A percentile compares a stretch with the other conserved stretches of the same genome.
phyloP scores from a whole-genome alignment of 108 stramenopile genomes.

The Pseudonitzschia multistriata region DNA sequence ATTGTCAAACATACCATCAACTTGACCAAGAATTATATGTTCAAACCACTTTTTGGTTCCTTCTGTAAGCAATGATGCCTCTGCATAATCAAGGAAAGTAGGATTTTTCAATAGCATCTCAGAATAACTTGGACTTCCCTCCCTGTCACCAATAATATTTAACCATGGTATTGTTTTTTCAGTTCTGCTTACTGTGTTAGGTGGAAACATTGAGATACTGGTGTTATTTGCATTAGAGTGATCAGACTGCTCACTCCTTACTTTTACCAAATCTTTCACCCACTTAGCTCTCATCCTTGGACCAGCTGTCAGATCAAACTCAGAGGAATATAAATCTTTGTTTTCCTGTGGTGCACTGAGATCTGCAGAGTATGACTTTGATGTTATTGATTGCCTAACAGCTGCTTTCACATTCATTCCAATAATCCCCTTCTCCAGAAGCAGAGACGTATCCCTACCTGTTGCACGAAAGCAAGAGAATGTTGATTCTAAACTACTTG shows the following conservation, averaged over 20 bases:
- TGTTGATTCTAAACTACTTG: not conserved
- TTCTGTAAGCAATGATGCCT: not conserved
- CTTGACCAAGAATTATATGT: not conserved
- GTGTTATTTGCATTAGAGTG: not conserved
- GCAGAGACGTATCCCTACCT: not conserved
- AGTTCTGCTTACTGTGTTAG: not conserved
- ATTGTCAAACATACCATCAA: not conserved
- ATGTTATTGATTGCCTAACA: not conserved
- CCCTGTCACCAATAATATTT: not conserved
- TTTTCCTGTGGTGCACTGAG: not conserved
- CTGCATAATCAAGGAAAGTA: not conserved
- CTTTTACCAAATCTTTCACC: not conserved
- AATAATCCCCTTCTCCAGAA: not conserved
- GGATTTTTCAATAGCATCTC: not conserved
- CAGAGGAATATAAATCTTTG: not conserved
- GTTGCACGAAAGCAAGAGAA: not conserved
- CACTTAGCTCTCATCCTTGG: not conserved
- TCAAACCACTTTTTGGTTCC: not conserved
- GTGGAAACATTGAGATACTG: not conserved
- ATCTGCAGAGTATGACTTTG: not conserved
- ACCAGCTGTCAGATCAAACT: not conserved
- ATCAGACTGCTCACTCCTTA: too few species aligned
- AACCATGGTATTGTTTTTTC: not conserved
- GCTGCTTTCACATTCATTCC: not conserved
- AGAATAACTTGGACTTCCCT: not conserved